Evolutionary conservation across 306 rosid species (phyloP).

Genomic region (Quercus dentata): DNA sequence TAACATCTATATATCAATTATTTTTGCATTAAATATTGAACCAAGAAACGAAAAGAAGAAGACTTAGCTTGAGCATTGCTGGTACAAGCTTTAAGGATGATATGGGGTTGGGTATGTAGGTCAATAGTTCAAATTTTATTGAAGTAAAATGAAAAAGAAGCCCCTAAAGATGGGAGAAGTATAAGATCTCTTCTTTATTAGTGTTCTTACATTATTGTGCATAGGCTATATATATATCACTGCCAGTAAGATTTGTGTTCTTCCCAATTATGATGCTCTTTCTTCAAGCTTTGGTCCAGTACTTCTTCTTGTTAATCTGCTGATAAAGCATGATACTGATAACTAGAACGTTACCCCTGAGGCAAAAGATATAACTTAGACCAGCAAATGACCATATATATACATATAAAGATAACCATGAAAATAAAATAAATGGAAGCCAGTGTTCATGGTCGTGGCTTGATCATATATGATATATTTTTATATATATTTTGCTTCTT

Average conservation of each 20-base stretch:
- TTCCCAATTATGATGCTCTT: neutral
- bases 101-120: too few species aligned
- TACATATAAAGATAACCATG: too few species aligned
- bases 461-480: too few species aligned
- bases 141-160: neutral
- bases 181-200: neutral
- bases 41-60: neutral
- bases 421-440: too few species aligned
- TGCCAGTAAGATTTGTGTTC: neutral
- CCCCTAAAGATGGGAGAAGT: neutral
- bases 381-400: too few species aligned
- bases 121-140: neutral
- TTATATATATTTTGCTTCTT: too few species aligned
- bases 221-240: neutral
- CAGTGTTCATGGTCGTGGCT: too few species aligned
- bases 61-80: too few species aligned
- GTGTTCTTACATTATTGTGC: neutral
- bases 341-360: neutral
- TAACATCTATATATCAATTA: neutral
- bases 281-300: neutral
- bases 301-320: neutral
- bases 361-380: too few species aligned
- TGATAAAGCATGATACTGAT: neutral
- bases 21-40: neutral
- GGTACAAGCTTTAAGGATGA: too few species aligned